Conservation (phyloP, 1,284 basidiomycete genomes). For the Cronartium ribicola region DNA sequence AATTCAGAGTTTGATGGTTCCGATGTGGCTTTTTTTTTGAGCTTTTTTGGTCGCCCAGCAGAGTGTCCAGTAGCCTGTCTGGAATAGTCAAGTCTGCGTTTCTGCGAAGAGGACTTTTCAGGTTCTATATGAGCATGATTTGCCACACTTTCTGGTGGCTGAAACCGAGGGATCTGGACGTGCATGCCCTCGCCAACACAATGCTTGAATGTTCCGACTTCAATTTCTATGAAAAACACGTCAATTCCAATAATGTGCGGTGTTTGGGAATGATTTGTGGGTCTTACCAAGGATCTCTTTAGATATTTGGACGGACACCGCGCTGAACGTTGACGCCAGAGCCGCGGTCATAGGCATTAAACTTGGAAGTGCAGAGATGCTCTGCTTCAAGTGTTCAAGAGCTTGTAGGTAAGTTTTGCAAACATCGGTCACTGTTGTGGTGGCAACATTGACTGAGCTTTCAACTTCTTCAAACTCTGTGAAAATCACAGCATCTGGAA, state of each 20-base stretch:
- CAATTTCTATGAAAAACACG: background rate
- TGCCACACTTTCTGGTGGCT: background rate
- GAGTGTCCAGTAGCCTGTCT: background rate
- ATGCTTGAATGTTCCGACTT: conserved; percentile 3
- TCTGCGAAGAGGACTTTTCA: background rate
- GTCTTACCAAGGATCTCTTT: background rate
- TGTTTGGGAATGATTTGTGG: background rate
- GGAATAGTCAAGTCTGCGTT: background rate
- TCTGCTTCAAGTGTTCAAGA: conserved; percentile 1
- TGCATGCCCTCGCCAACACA: background rate
- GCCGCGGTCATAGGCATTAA: background rate
- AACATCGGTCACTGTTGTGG: background rate
- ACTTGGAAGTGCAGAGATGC: background rate
- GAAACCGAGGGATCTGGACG: background rate
- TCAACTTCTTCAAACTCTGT: background rate
- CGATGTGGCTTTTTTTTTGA: background rate
- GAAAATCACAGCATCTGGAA: background rate
- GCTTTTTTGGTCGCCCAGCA: background rate
- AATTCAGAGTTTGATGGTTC: background rate
- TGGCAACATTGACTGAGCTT: background rate
- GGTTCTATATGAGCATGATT: background rate
- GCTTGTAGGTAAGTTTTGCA: background rate
- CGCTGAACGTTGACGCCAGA: background rate
- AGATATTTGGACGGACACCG: background rate
- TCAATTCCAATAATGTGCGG: background rate